A percentile compares a stretch with the other conserved stretches of the same genome.
Evolutionary conservation across 768 basidiomycete genomes (phyloP).

Genomic region (Rhodotorula paludigena): DNA sequence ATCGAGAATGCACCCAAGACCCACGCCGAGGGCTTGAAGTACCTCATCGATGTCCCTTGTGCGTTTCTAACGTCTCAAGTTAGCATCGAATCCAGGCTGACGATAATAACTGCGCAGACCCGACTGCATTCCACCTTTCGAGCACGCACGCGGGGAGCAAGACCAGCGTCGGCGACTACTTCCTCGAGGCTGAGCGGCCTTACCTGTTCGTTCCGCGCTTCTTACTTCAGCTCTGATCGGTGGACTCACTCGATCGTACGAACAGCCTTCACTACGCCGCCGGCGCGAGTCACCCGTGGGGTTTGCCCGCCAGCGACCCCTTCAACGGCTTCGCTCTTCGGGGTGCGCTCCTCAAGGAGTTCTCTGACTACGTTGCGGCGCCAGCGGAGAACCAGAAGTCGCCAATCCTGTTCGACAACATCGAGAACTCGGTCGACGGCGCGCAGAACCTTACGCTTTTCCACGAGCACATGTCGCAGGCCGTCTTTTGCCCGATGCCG

Average conservation of each 20-base stretch:
- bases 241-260: not conserved
- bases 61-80: not conserved
- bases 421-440: slow-evolving; percentile 27
- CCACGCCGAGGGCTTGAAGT: slow-evolving; percentile 29
- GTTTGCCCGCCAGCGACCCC: slow-evolving; percentile 29
- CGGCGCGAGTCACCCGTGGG: slow-evolving; percentile 35
- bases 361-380: slow-evolving; percentile 5
- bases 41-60: slow-evolving; percentile 37
- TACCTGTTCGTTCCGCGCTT: slow-evolving; percentile 13
- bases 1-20: slow-evolving; percentile 34
- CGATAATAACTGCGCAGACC: slow-evolving; percentile 11
- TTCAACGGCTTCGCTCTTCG: slow-evolving; percentile 41
- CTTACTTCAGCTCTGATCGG: too few species aligned
- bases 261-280: slow-evolving; percentile 33
- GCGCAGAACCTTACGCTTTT: slow-evolving; percentile 33
- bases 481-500: slow-evolving; percentile 36
- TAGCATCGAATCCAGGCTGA: not conserved
- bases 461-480: slow-evolving; percentile 35
- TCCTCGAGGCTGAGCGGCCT: slow-evolving; percentile 25
- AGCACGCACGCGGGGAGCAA: slow-evolving; percentile 5
- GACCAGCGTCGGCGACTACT: slow-evolving; percentile 18
- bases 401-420: slow-evolving; percentile 35
- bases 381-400: not conserved
- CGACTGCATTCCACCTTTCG: slow-evolving; percentile 36
- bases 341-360: slow-evolving; percentile 18